Conservation (phyloP, 768 basidiomycete genomes). For the Boletus reticulatus region DNA sequence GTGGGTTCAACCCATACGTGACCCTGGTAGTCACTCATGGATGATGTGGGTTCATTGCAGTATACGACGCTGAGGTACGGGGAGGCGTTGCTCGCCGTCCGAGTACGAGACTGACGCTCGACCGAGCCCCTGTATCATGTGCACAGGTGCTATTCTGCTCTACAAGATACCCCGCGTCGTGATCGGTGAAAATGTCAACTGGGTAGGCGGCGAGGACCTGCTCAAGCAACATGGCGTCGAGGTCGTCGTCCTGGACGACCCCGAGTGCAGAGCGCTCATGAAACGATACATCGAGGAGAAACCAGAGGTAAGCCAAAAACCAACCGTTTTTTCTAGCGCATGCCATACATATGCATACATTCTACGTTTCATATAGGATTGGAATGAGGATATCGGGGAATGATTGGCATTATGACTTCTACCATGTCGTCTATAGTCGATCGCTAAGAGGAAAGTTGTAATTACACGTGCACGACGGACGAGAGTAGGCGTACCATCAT, state of each 20-base stretch:
- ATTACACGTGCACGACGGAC: background rate
- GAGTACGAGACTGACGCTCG: too few species aligned
- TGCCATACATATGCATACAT: background rate
- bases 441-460: background rate
- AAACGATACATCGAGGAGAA: conserved; percentile 50
- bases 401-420: background rate
- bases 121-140: conserved; percentile 57
- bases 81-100: background rate
- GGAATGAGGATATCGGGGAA: conserved; percentile 65
- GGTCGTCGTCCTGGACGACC: conserved; percentile 45
- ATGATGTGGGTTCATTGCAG: conserved; percentile 14
- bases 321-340: conserved; percentile 4
- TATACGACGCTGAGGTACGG: conserved; percentile 39
- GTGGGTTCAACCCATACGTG: conserved; percentile 24
- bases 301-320: conserved; percentile 42
- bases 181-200: conserved; percentile 60
- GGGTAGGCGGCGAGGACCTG: conserved; percentile 52
- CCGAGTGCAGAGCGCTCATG: conserved; percentile 56
- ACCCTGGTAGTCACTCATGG: background rate
- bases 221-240: conserved; percentile 54
- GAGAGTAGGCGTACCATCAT: conserved; percentile 13
- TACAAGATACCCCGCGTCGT: conserved; percentile 66
- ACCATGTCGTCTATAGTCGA: conserved; percentile 5
- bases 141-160: conserved; percentile 58
- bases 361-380: conserved; percentile 38